Percentiles rank a stretch among this genome's conserved stretches.
These are phyloP conservation scores for Starmerella floricola DNA, from an alignment of 805 yeast genomes.

Conservation along the genomic window DNA sequence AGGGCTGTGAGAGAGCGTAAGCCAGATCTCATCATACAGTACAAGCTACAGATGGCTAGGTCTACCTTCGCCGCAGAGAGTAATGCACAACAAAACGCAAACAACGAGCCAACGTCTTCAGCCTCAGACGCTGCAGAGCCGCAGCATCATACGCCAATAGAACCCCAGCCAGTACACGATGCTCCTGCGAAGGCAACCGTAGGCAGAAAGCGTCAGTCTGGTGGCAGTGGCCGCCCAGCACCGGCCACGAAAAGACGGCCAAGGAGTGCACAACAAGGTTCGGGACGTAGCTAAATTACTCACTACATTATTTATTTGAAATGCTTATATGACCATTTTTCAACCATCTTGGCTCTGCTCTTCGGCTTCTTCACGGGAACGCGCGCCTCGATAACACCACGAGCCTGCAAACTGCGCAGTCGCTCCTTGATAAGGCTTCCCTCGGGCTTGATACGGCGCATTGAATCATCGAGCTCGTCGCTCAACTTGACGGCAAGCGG, in stretches of 20 bases:
- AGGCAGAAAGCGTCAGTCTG: too few species aligned
- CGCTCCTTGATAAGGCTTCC: slow-evolving; percentile 77
- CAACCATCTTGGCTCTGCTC: slow-evolving; percentile 65
- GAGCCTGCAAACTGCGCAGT: slow-evolving; percentile 65
- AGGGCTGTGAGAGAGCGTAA: slow-evolving; percentile 1
- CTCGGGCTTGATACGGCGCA: slow-evolving; percentile 78
- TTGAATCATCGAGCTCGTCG: slow-evolving; percentile 75
- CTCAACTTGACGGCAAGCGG: slow-evolving; percentile 67
- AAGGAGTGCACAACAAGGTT: too few species aligned
- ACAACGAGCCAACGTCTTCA: too few species aligned
- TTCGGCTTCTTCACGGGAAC: slow-evolving; percentile 48
- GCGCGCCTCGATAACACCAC: slow-evolving; percentile 80
- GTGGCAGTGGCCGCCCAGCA: too few species aligned
- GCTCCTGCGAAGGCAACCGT: too few species aligned
- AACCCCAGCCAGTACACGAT: too few species aligned
- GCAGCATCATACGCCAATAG: too few species aligned
- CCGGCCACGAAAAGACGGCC: too few species aligned
- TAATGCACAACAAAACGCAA: too few species aligned
- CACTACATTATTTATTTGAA: slow-evolving; percentile 28
- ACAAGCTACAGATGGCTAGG: slow-evolving; percentile 9
- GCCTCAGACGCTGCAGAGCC: too few species aligned
- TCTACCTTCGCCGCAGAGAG: too few species aligned
- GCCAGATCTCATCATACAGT: slow-evolving; percentile 13
- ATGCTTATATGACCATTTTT: slow-evolving; percentile 89
- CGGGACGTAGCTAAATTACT: background rate